Conservation (phyloP, 148 eudicot genomes). For the Vaccinium corymbosum region DNA sequence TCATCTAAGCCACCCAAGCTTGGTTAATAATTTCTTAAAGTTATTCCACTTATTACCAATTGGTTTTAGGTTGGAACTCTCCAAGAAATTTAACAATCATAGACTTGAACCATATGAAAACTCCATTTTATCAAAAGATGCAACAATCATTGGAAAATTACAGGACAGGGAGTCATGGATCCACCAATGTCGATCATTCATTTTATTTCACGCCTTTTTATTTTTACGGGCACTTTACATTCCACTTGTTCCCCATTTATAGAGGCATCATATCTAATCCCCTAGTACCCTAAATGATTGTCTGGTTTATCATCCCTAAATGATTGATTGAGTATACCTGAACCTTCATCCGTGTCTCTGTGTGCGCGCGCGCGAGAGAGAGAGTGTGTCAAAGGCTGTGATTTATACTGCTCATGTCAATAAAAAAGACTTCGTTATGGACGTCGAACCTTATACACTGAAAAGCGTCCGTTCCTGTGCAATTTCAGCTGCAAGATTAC, state of each 20-base stretch:
- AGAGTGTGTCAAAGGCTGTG: neutral
- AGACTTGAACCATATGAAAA: neutral
- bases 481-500: too few relatives aligned
- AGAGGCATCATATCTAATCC: slow-evolving; percentile 3
- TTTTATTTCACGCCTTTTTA: neutral
- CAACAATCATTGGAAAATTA: neutral
- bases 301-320: neutral
- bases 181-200: neutral
- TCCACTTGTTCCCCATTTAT: slow-evolving; percentile 14
- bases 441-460: too few relatives aligned
- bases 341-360: neutral
- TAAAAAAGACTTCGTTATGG: too few relatives aligned
- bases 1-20: too few relatives aligned
- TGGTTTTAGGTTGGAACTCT: too few relatives aligned
- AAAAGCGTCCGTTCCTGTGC: too few relatives aligned
- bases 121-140: neutral
- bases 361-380: neutral
- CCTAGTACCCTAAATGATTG: too few relatives aligned
- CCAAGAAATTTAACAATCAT: too few relatives aligned
- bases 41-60: too few relatives aligned
- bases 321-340: slow-evolving; percentile 11
- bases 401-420: too few relatives aligned
- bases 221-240: slow-evolving; percentile 3
- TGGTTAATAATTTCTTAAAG: too few relatives aligned
- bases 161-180: neutral